Evolutionary conservation across 1,139 yeast genomes (phyloP), one percentile per base, ranked within the genome.

Genomic region (Diutina siamensis): DNA sequence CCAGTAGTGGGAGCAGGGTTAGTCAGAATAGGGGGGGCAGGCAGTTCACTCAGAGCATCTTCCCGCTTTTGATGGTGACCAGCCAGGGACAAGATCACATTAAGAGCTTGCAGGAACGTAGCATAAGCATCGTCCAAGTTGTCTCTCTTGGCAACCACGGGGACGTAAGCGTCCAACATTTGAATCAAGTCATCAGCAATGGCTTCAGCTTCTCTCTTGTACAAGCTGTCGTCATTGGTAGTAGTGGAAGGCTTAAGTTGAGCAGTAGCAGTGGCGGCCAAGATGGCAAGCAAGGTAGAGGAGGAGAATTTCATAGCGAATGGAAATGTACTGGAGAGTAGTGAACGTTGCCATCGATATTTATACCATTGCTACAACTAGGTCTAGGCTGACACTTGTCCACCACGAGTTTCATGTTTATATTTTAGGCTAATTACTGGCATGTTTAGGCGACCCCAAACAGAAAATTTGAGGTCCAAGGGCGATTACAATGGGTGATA

Each of bases 261-360:
- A 25, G 42, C 42, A 25, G 42, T 17, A 20, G 20, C 42, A 25
- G 42, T 38, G 32, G 42, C 42, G 18, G 42, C 42, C 42, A 38
- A 38, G 13, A 38, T 13, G 21, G 42, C 31, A 13, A 18, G 15
- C n/a, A 25, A 15, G 32, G 42, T 25, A 15, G 42, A 12, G 19
- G 42, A n/a, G 33, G 31, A 25, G 32, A 38, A 38, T 32, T 38
- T 38, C 42, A 38, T 38, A 35, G 28, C 40, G 40, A 35, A 18
- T 35, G 40, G 17, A 34, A n/a, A n/a, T n/a, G n/a, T n/a, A n/a
- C n/a, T 31, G 34, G 34, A 31, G 4, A 31, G 34, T 31, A 9
- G 34, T n/a, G 31, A 12, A 27, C 12, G 31, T 27, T 27, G 31
- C n/a, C n/a, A n/a, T n/a, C n/a, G n/a, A n/a, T n/a, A n/a, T n/a